These are phyloP conservation scores for Magnolia officinalis DNA, from an alignment of 164 flowering plant genomes.

Conservation along the genomic window DNA sequence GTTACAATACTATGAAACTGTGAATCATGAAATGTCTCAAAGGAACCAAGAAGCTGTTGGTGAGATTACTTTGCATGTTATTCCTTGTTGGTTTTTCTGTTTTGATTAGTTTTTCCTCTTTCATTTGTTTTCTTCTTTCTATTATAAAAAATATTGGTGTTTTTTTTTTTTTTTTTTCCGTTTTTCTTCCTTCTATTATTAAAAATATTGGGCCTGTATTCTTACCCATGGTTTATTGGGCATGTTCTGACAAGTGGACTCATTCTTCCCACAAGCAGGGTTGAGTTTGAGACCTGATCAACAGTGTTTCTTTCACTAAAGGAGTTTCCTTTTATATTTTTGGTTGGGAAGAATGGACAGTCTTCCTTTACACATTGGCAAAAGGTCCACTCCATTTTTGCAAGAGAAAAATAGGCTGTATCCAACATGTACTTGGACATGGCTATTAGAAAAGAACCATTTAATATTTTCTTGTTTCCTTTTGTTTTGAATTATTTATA, in stretches of 20 bases:
- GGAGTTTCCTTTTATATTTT: no score
- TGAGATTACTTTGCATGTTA: slow-evolving; percentile 8
- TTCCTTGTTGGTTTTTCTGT: neutral
- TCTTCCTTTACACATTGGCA: no score
- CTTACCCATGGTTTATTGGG: no score
- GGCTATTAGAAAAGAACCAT: neutral
- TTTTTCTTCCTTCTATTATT: no score
- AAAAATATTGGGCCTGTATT: no score
- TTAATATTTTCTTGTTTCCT: no score
- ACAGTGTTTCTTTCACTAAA: no score
- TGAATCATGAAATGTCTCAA: slow-evolving; percentile 48
- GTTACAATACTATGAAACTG: slow-evolving; percentile 39
- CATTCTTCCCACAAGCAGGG: neutral
- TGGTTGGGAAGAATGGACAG: neutral
- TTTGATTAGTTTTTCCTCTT: neutral
- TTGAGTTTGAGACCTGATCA: neutral
- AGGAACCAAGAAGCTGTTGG: slow-evolving; percentile 44
- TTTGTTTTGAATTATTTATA: no score
- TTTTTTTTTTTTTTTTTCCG: neutral
- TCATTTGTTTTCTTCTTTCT: no score
- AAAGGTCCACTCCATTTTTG: neutral
- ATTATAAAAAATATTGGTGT: no score
- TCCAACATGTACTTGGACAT: neutral
- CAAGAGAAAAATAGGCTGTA: neutral
- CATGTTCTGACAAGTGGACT: neutral